Evolutionary conservation across 208 protist species (phyloP), one percentile per base, ranked within the genome.

Genomic region (Lotmaria passim): DNA sequence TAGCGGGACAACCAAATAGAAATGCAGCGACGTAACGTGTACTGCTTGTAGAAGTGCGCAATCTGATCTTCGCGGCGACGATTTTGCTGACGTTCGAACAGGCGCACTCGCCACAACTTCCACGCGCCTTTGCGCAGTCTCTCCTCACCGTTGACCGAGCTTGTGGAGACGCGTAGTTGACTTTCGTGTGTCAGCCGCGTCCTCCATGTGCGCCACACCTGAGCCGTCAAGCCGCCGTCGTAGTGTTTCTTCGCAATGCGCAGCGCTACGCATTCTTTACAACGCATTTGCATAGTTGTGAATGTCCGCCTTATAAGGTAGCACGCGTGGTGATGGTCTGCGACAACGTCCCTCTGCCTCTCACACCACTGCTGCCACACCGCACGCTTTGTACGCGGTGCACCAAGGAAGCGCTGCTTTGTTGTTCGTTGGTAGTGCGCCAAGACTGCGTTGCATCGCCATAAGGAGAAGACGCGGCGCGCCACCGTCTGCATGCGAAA

Each of bases 291-390:
- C 51, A 78, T 68, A 34, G 19, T 48, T 1, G 21, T 21, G 1
- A 72, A 31, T 33, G 58, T 47, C 12, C 52, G 52, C 14, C 39
- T 24, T 0, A 36, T 8, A 12, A 41, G 31, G 10, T 44, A 19
- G 14, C 10, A n/a, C 0, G 31, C 62, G 4, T 26, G 36, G 26
- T 53, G 30, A 6, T 41, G 46, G 19, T 70, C 63, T 34, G 71
- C 71, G 15, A 26, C 47, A 5, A 31, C 28, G 21, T 51, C 63
- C n/a, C 43, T 23, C n/a, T 17, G 30, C 3, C 57, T 43, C 0
- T 70, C 47, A 10, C 38, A 66, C 71, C 71, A 77, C 41, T 33
- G 46, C 23, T 55, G 52, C 63, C 71, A 77, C 8, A 48, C 56
- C 8, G 53, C 46, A 41, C 41, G 31, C 48, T 59, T 61, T 24